Percentiles rank a stretch among this genome's conserved stretches.
phyloP scores from a whole-genome alignment of 2,329 filamentous ascomycete species.

The Thielaviopsis ethacetica region DNA sequence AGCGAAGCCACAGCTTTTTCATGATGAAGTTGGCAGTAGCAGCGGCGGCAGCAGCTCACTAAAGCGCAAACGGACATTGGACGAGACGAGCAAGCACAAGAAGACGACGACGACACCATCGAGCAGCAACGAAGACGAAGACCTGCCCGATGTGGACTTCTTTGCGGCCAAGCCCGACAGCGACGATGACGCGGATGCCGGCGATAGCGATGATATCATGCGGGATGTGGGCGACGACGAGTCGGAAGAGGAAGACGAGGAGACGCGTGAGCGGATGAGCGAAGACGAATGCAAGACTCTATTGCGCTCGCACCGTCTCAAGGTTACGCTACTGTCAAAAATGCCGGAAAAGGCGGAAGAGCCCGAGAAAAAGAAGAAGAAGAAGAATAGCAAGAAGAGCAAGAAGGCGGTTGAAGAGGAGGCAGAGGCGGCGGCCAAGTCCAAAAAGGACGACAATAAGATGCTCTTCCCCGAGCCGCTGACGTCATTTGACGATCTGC shows the following conservation, averaged over 20 bases:
- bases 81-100: slow-evolving; percentile 20
- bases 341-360: slow-evolving; percentile 21
- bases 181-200: slow-evolving; percentile 6
- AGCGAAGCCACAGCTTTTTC: slow-evolving; percentile 53
- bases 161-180: slow-evolving; percentile 33
- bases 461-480: slow-evolving; percentile 67
- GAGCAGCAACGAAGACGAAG: slow-evolving; percentile 10
- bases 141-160: slow-evolving; percentile 38
- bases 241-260: slow-evolving; percentile 17
- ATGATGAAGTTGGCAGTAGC: slow-evolving; percentile 31
- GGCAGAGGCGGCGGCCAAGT: slow-evolving; percentile 12
- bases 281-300: slow-evolving; percentile 59
- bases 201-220: slow-evolving; percentile 14
- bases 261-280: slow-evolving; percentile 25
- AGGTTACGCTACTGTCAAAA: slow-evolving; percentile 56
- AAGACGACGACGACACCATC: slow-evolving; percentile 14
- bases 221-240: slow-evolving; percentile 15
- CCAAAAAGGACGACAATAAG: slow-evolving; percentile 35
- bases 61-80: slow-evolving; percentile 31
- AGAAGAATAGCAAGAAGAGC: slow-evolving; percentile 25
- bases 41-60: neutral
- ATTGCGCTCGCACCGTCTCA: slow-evolving; percentile 66
- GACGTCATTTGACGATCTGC: slow-evolving; percentile 57
- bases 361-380: slow-evolving; percentile 35
- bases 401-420: slow-evolving; percentile 29